Base-by-base conservation (phyloP, 345 rosid species). In the Sisymbrium altissimum region DNA sequence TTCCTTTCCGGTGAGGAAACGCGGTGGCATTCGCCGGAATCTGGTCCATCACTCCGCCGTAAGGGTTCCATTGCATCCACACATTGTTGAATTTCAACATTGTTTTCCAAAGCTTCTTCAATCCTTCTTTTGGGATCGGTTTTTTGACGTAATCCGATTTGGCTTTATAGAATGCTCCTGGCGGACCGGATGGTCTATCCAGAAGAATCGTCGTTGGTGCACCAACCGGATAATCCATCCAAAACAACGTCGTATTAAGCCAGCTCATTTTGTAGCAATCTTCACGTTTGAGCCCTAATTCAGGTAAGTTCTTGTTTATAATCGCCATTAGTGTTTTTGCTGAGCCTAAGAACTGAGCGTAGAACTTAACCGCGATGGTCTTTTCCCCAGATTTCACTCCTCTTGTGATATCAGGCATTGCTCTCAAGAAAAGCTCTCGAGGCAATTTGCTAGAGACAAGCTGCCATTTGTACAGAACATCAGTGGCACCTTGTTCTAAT, bases 1-100 rank as follows among this genome's bases (percentile, higher is more conserved):
- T 74, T 18, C 83, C 86, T 21, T 74, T 75, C 62, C 86, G 64
- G 39, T 86, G 90, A 3, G 90, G 88, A 75, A 84, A 86, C 3
- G 88, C 85, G 0, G 80, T 81, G 1, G 53, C 80, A 0, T 73
- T 76, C 1, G 71, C 70, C 0, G 80, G 38, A 52, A 85, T 85
- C 41, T 38, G 10, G 23, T 75, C 52, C 91, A 87, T 85, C 65
- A 55, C 70, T 9, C 88, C 88, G 0, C 89, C 91, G 9, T 78
- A 87, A 6, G 88, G 87, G 73, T 76, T 85, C 80, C 74, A 77
- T 1, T 62, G 63, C 84, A 83, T 66, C 0, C 49, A 60, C 30
- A 78, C 52, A 23, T 14, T 40, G 19, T 66, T 81, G 6, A 72
- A 76, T 13, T 77, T 65, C 2, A 85, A 41, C 49, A 81, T 53